These are phyloP conservation scores for Phoenix roebelenii DNA, from an alignment of 176 grass and related monocot genomes.

Conservation along the genomic window DNA sequence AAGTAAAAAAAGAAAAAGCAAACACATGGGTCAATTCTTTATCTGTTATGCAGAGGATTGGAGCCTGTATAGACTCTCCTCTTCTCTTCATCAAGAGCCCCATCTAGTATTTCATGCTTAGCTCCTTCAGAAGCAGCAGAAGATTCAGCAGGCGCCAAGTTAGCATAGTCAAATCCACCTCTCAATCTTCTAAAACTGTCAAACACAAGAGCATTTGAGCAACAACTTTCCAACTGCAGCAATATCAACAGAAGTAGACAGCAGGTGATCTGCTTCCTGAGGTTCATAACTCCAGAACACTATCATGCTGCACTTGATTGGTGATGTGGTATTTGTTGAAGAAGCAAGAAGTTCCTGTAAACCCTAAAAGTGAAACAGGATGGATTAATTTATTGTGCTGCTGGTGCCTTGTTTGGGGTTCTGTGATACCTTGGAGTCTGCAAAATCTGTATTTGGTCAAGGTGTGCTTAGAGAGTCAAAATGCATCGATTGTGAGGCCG, in stretches of 20 bases:
- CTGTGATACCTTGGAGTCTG: slow-evolving; percentile 21
- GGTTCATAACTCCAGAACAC: neutral
- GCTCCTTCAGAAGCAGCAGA: neutral
- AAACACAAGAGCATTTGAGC: neutral
- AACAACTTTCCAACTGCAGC: neutral
- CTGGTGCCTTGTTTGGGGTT: neutral
- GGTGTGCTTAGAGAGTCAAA: slow-evolving; percentile 7
- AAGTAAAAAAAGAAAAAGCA: neutral
- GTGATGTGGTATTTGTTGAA: neutral
- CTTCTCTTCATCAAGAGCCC: slow-evolving; percentile 17
- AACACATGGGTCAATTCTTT: neutral
- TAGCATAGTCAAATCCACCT: slow-evolving; percentile 1
- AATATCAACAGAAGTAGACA: neutral
- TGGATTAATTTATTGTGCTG: neutral
- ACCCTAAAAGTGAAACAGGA: neutral
- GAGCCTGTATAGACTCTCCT: slow-evolving; percentile 19
- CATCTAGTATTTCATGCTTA: neutral
- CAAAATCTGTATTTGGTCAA: slow-evolving; percentile 15
- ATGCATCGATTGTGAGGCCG: slow-evolving; percentile 2
- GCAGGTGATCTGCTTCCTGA: neutral
- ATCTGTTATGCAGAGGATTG: slow-evolving; percentile 28
- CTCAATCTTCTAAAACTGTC: neutral
- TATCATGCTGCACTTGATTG: neutral
- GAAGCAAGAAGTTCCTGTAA: neutral
- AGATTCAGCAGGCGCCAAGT: neutral